Evolutionary conservation across 176 grass and related monocot genomes (phyloP).

Genomic region (Aegilops bicornis): DNA sequence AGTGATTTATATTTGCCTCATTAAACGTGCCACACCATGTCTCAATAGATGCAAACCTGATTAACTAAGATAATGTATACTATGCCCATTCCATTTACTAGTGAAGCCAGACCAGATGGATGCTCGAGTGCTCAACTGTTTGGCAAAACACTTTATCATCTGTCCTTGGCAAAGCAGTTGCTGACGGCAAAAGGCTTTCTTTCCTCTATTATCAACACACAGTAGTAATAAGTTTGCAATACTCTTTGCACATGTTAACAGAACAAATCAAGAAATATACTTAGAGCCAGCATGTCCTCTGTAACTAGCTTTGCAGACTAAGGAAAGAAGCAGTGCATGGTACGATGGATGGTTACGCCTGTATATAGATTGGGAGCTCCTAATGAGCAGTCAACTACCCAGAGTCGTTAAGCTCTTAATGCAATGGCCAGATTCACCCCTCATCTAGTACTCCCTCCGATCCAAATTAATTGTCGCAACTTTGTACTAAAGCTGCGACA

Average conservation of each 20-base stretch:
- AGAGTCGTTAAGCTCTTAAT: not conserved
- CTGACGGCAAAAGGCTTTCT: not conserved
- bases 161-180: not conserved
- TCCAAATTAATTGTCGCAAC: too few species aligned
- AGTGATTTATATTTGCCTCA: not conserved
- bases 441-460: too few species aligned
- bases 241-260: not conserved
- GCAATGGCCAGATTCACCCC: not conserved
- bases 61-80: not conserved
- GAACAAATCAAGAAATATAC: not conserved
- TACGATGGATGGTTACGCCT: not conserved
- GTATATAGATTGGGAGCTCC: not conserved
- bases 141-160: not conserved
- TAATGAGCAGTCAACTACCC: not conserved
- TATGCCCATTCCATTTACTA: not conserved
- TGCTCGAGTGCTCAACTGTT: not conserved
- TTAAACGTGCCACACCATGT: not conserved
- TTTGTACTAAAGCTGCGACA: too few species aligned
- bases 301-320: not conserved
- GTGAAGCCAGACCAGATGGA: not conserved
- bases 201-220: not conserved
- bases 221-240: not conserved
- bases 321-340: not conserved
- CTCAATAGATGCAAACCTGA: not conserved
- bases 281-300: not conserved